These are phyloP conservation scores for Jacaranda mimosifolia DNA, from an alignment of 257 asterid species.

Conservation along the genomic window DNA sequence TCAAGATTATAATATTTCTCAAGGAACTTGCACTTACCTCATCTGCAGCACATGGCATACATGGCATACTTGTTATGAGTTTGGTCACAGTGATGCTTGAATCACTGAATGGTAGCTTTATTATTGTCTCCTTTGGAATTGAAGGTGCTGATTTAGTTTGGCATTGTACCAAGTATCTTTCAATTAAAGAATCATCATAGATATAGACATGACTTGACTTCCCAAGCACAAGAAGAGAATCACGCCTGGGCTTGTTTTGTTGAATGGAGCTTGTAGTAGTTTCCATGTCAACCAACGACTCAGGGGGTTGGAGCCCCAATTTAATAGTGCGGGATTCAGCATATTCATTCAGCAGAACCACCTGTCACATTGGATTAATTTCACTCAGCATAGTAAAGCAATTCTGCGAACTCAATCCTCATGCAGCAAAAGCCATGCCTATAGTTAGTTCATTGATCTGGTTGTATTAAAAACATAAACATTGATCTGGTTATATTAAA, in stretches of 20 bases:
- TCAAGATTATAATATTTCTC: constrained; percentile 6
- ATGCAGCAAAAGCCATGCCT: not conserved
- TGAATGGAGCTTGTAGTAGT: constrained; percentile 58
- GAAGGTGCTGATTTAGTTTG: constrained; percentile 84
- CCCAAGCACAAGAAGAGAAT: constrained; percentile 74
- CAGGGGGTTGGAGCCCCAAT: constrained; percentile 71
- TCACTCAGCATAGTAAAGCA: constrained; percentile 22
- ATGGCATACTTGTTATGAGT: constrained; percentile 64
- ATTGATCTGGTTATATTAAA: constrained; percentile 7
- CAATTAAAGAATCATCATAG: constrained; percentile 72
- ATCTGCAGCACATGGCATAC: constrained; percentile 54
- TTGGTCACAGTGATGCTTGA: constrained; percentile 73
- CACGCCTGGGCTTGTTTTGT: constrained; percentile 60
- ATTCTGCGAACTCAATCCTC: not conserved
- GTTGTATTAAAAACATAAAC: not conserved
- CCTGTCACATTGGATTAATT: constrained; percentile 61
- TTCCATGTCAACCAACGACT: constrained; percentile 73
- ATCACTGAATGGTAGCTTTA: constrained; percentile 84
- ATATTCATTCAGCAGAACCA: constrained; percentile 76
- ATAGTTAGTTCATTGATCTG: constrained; percentile 4
- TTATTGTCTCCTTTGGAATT: constrained; percentile 69
- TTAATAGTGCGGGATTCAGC: constrained; percentile 86
- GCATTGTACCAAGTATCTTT: constrained; percentile 74
- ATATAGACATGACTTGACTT: constrained; percentile 68
- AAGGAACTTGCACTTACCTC: constrained; percentile 54